phyloP scores from a whole-genome alignment of 139 green algal species.

The Chlamydomonas applanata region DNA sequence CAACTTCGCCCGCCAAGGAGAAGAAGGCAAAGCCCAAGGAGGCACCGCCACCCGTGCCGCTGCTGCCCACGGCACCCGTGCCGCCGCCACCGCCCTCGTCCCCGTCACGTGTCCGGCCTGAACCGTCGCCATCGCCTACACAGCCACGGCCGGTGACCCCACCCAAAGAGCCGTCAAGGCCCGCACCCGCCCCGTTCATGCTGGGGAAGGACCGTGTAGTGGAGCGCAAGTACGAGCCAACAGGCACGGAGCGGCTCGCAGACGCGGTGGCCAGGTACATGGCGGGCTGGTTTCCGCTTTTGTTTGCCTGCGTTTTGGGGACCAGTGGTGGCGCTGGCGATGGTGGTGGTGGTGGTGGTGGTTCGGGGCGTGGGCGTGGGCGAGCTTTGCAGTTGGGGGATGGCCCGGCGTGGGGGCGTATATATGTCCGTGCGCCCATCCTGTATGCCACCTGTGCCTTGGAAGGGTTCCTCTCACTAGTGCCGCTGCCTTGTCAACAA shows the following conservation, averaged over 20 bases:
- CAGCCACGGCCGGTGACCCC: not conserved
- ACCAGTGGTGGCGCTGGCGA: too few species aligned
- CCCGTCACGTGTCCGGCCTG: not conserved
- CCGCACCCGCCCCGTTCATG: not conserved
- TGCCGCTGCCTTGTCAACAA: too few species aligned
- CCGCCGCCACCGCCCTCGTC: not conserved
- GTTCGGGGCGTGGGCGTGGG: too few species aligned
- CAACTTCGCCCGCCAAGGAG: not conserved
- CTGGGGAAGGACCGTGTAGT: not conserved
- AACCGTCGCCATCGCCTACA: not conserved
- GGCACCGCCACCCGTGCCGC: not conserved
- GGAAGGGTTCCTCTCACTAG: too few species aligned
- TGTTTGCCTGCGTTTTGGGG: too few species aligned
- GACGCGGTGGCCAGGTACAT: conserved; percentile 9
- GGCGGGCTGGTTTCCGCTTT: too few species aligned
- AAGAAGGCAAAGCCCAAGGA: conserved; percentile 4
- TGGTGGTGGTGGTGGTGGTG: too few species aligned
- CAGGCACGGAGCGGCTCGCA: not conserved
- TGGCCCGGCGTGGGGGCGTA: too few species aligned
- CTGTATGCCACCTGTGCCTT: too few species aligned
- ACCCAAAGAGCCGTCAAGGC: not conserved
- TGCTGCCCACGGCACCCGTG: too few species aligned
- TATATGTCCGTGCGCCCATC: too few species aligned
- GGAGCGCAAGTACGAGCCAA: not conserved
- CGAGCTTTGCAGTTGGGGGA: too few species aligned